These are phyloP conservation scores for Boletellus dicymbophilus DNA, from an alignment of 1,284 basidiomycete species.

Conservation along the genomic window DNA sequence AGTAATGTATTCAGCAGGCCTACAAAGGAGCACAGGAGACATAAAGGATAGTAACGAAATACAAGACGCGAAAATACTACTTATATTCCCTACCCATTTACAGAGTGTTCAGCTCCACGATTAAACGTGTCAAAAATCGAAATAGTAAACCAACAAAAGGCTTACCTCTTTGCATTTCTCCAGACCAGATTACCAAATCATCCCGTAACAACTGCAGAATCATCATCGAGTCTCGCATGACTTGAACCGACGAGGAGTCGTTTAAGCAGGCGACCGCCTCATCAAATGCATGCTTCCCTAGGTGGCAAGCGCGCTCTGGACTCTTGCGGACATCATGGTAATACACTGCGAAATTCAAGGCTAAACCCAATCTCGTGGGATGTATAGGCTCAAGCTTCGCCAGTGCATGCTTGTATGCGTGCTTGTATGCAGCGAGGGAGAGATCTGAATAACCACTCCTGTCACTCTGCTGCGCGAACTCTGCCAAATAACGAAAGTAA, in stretches of 20 bases:
- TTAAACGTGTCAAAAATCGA: constrained; percentile 13
- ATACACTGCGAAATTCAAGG: constrained; percentile 96
- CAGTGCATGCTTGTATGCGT: constrained; percentile 66
- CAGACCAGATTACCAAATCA: constrained; percentile 65
- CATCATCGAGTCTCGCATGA: constrained; percentile 62
- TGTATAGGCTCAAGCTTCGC: constrained; percentile 59
- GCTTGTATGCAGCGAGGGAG: constrained; percentile 65
- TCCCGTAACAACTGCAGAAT: constrained; percentile 67
- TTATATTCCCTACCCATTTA: constrained; percentile 22
- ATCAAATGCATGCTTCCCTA: constrained; percentile 78
- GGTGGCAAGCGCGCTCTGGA: constrained; percentile 90
- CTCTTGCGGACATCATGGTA: constrained; percentile 95
- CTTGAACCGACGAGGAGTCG: constrained; percentile 41
- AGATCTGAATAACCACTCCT: constrained; percentile 47
- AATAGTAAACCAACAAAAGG: constrained; percentile 4
- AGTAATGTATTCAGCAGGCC: constrained; percentile 12
- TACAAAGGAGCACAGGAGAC: constrained; percentile 1
- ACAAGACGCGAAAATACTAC: no score
- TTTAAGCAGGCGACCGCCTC: constrained; percentile 58
- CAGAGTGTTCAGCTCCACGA: constrained; percentile 25
- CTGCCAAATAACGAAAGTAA: constrained; percentile 70
- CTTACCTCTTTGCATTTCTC: constrained; percentile 51
- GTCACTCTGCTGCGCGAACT: constrained; percentile 55
- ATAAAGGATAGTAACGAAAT: no score
- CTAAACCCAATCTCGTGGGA: constrained; percentile 83